Evolutionary conservation across 257 asterid species (phyloP).

Genomic region (Scutellaria minor): DNA sequence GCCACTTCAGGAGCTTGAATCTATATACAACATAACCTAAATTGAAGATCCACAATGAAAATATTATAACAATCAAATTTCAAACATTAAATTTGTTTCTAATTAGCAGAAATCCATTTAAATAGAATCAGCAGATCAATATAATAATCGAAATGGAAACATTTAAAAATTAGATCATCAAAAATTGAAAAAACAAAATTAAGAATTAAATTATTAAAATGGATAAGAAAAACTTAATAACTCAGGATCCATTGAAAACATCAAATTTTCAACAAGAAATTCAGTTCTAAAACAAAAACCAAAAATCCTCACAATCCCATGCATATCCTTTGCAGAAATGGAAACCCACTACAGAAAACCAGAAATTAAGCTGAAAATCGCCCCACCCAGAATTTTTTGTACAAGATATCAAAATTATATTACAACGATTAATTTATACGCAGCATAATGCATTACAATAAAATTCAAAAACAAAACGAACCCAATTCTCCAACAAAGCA

Average conservation of each 20-base stretch:
- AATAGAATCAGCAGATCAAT: slow-evolving; percentile 9
- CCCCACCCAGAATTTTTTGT: no score
- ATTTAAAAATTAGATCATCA: neutral
- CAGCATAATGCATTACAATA: slow-evolving; percentile 6
- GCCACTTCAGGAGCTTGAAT: slow-evolving; percentile 10
- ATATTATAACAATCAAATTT: no score
- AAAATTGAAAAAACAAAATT: neutral
- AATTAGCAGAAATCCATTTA: neutral
- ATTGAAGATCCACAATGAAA: neutral
- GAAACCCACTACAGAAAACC: slow-evolving; percentile 10
- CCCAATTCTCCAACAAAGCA: neutral
- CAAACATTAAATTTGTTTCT: no score
- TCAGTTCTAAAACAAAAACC: neutral
- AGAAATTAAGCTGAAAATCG: neutral
- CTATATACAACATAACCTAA: neutral
- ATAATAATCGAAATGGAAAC: neutral
- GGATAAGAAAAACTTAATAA: neutral
- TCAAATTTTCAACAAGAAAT: neutral
- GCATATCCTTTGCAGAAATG: slow-evolving; percentile 8
- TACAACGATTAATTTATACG: neutral
- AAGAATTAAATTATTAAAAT: neutral
- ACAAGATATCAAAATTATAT: neutral
- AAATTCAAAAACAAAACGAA: neutral
- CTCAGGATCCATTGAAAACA: slow-evolving; percentile 12
- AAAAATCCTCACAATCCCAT: slow-evolving; percentile 17